Evolutionary conservation across 257 asterid species (phyloP), one percentile per base, ranked within the genome.

Genomic region (Solanum chilense): DNA sequence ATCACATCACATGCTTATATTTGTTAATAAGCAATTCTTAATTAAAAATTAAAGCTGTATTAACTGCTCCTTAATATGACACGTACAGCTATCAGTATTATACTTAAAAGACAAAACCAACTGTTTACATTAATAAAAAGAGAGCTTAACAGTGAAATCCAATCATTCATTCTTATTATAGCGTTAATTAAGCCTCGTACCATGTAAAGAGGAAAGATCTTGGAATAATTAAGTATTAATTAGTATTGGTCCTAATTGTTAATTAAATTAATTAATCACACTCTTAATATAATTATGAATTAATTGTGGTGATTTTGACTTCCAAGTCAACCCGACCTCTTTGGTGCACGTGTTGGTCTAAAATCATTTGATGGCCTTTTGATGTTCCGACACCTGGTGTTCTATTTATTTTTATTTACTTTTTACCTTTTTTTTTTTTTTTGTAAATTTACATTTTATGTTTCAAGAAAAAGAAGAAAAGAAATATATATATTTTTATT

Each of bases 291-390:
- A 27, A 16, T 47, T 13, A 25, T 14, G 29, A 3, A 45, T 45
- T 47, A 27, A 21, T 80, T 47, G 20, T 80, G 85, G 85, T 47
- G 69, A 29, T 47, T 9, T 81, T 81, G 39, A 81, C 20, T 18
- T 81, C 20, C 8, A 88, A 86, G 92, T 88, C 92, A 88, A 88
- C 88, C 87, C 89, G 86, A 88, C 90, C 90, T 83, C 89, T 71
- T 83, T 77, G 83, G 42, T 88, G 80, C 91, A 90, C 92, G 91
- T 87, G 92, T 90, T 90, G 90, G 39, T 85, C 92, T 85, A 78
- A 90, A 82, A 90, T 25, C 49, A 71, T 33, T 83, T 86, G 87
- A 70, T 88, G 80, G 77, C 33, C 5, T 76, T 29, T 33, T 74
- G 45, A 2, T 75, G 76, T 87, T 74, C 71, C 70, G 71, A 89